These are phyloP conservation scores for Colletotrichum limetticola DNA, from an alignment of 2,329 filamentous ascomycete species.

Conservation along the genomic window DNA sequence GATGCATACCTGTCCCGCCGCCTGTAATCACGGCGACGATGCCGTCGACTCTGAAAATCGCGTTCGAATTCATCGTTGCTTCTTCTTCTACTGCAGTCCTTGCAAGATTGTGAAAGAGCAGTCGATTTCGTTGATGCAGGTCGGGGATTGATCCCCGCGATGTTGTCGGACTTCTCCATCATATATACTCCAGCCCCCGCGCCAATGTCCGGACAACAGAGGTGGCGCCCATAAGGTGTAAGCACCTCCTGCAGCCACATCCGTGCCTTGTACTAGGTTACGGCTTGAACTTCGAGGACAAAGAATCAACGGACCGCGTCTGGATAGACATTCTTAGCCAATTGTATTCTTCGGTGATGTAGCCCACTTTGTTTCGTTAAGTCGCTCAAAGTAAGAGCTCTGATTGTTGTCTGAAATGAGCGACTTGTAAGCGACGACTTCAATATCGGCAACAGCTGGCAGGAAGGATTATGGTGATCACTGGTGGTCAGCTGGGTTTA, in stretches of 20 bases:
- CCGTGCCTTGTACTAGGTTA: neutral
- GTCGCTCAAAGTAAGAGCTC: neutral
- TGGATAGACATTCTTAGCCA: neutral
- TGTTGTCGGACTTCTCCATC: conserved; percentile 8
- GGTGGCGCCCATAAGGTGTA: neutral
- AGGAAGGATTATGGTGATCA: neutral
- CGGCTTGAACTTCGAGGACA: neutral
- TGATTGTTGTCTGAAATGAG: neutral
- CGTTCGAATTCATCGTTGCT: conserved; percentile 11
- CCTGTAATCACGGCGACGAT: conserved; percentile 71
- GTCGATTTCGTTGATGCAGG: neutral
- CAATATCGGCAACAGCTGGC: conserved; percentile 9
- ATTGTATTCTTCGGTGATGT: neutral
- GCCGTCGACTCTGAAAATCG: conserved; percentile 65
- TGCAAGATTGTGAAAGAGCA: neutral
- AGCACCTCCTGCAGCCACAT: neutral
- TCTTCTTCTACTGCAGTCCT: neutral
- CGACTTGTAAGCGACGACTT: neutral
- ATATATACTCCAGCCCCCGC: neutral
- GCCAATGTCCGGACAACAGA: conserved; percentile 3
- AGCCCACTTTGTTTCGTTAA: too few relatives aligned
- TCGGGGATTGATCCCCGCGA: neutral
- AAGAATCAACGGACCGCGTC: neutral
- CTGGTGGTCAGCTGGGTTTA: too few relatives aligned
- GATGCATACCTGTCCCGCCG: conserved; percentile 63